Evolutionary conservation across 495 filamentous ascomycete genomes (phyloP).

Genomic region (Monascus purpureus): DNA sequence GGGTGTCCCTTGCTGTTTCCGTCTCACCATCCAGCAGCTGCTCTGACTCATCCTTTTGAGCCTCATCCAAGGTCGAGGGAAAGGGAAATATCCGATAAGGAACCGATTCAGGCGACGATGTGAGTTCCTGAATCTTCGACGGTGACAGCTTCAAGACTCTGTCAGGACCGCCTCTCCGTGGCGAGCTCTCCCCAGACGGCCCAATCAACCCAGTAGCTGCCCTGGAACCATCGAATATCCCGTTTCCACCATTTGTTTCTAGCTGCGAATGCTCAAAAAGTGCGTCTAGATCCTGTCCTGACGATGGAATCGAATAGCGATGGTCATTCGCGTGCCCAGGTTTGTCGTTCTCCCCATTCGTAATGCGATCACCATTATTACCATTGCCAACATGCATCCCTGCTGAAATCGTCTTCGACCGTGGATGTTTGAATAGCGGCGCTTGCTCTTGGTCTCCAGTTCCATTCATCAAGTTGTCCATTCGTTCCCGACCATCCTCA

Average conservation of each 20-base stretch:
- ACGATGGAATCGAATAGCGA: constrained; percentile 5
- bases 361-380: too few relatives aligned
- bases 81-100: constrained; percentile 20
- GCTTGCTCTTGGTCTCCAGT: too few relatives aligned
- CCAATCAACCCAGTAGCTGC: constrained; percentile 3
- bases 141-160: constrained; percentile 37
- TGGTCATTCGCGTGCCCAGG: constrained; percentile 6
- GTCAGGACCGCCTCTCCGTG: constrained; percentile 18
- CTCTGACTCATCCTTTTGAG: constrained; percentile 16
- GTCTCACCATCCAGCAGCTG: constrained; percentile 9
- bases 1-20: constrained; percentile 5
- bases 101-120: constrained; percentile 40
- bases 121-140: constrained; percentile 40
- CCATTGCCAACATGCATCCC: too few relatives aligned
- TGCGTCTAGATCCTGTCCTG: constrained; percentile 10
- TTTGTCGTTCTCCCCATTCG: too few relatives aligned
- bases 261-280: constrained; percentile 9
- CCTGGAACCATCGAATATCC: constrained; percentile 8
- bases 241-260: neutral
- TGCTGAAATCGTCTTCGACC: too few relatives aligned
- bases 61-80: constrained; percentile 10
- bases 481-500: too few relatives aligned
- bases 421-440: too few relatives aligned
- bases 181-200: constrained; percentile 7
- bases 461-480: too few relatives aligned